phyloP scores from a whole-genome alignment of 768 basidiomycete genomes.

The Cystofilobasidium bisporidii region DNA sequence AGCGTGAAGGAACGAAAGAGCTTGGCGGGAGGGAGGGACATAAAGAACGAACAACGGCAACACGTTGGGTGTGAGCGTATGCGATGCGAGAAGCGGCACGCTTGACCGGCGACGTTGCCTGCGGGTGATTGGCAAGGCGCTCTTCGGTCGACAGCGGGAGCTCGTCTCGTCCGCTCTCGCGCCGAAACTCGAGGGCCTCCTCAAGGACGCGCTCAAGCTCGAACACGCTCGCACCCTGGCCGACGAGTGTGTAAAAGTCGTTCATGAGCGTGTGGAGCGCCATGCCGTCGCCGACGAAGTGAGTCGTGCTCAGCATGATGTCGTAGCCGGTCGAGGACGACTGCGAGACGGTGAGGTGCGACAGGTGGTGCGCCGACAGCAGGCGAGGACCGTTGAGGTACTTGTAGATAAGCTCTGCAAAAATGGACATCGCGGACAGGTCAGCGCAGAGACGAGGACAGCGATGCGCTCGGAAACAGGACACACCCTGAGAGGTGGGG shows the following conservation, averaged over 20 bases:
- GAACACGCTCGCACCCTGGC: neutral
- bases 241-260: slow-evolving; percentile 60
- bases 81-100: neutral
- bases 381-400: slow-evolving; percentile 74
- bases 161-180: neutral
- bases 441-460: neutral
- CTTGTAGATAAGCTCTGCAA: slow-evolving; percentile 46
- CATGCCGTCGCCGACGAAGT: slow-evolving; percentile 79
- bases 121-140: slow-evolving; percentile 40
- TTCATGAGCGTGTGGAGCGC: slow-evolving; percentile 71
- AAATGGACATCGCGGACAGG: too few relatives aligned
- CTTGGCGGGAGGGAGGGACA: too few relatives aligned
- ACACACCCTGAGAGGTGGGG: neutral
- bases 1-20: neutral
- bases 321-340: slow-evolving; percentile 43
- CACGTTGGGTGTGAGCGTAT: neutral
- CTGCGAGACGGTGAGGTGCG: slow-evolving; percentile 48
- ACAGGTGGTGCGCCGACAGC: slow-evolving; percentile 56
- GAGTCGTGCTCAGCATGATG: slow-evolving; percentile 62
- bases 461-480: neutral
- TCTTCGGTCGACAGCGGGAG: slow-evolving; percentile 42
- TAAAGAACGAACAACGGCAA: neutral
- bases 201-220: neutral
- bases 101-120: neutral
- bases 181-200: neutral